A percentile compares a stretch with the other conserved stretches of the same genome.
These are phyloP conservation scores for Blepharisma japonicum DNA, from an alignment of 73 alveolate genomes.

Conservation along the genomic window DNA sequence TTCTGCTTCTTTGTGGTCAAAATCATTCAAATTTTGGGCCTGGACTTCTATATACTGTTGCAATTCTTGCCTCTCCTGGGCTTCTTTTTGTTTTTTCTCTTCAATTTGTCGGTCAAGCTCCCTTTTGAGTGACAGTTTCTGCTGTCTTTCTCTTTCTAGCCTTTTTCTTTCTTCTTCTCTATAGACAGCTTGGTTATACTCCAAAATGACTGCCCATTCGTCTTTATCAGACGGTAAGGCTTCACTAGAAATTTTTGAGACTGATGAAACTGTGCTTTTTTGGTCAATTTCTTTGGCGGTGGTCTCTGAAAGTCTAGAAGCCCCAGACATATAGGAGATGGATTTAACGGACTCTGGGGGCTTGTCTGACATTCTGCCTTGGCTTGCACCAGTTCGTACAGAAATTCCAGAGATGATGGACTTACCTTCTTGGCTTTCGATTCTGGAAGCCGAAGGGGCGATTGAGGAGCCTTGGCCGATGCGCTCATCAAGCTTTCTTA, in stretches of 20 bases:
- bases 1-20: slow-evolving; percentile 18
- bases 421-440: not conserved
- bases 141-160: slow-evolving; percentile 3
- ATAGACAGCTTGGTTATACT: slow-evolving; percentile 8
- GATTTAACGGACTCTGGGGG: slow-evolving; percentile 21
- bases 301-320: slow-evolving; percentile 20
- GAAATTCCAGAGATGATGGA: slow-evolving; percentile 8
- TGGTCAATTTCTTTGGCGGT: slow-evolving; percentile 10
- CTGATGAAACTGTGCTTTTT: not conserved
- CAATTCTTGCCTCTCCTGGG: not conserved
- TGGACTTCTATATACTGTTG: slow-evolving; percentile 23
- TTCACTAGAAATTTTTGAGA: slow-evolving; percentile 8
- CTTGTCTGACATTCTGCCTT: slow-evolving; percentile 6
- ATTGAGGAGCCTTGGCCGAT: not conserved
- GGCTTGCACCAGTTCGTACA: slow-evolving; percentile 24
- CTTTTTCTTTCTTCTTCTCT: slow-evolving; percentile 31
- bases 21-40: slow-evolving; percentile 15
- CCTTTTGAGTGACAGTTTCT: slow-evolving; percentile 8
- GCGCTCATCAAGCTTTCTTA: slow-evolving; percentile 12
- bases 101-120: slow-evolving; percentile 32
- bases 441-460: not conserved
- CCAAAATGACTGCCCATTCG: slow-evolving; percentile 33
- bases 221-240: slow-evolving; percentile 24
- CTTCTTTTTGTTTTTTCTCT: slow-evolving; percentile 19
- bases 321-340: slow-evolving; percentile 18